These are phyloP conservation scores for Zygotorulaspora chibaensis DNA, from an alignment of 805 yeast species.

Conservation along the genomic window DNA sequence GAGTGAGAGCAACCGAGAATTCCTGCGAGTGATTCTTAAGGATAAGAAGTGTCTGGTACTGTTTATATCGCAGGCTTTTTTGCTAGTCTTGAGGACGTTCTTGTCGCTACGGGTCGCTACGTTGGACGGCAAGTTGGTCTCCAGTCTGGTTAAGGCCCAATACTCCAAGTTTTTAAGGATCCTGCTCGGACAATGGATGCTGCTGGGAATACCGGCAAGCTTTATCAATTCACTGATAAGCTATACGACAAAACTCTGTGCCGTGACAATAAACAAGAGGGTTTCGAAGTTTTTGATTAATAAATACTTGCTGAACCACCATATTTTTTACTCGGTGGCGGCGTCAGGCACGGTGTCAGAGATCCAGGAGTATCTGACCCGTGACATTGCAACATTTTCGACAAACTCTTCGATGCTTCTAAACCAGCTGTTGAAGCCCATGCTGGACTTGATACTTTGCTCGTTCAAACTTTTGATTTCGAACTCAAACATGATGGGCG, in stretches of 20 bases:
- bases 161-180: slow-evolving; percentile 61
- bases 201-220: slow-evolving; percentile 82
- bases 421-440: slow-evolving; percentile 78
- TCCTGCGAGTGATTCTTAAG: slow-evolving; percentile 23
- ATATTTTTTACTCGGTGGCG: slow-evolving; percentile 30
- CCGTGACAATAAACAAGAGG: slow-evolving; percentile 56
- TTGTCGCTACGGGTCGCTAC: slow-evolving; percentile 79
- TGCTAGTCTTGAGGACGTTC: slow-evolving; percentile 64
- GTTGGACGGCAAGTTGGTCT: slow-evolving; percentile 80
- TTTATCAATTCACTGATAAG: slow-evolving; percentile 66
- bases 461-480: slow-evolving; percentile 66
- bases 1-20: slow-evolving; percentile 18
- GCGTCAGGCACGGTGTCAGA: slow-evolving; percentile 13
- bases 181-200: slow-evolving; percentile 67
- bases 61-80: slow-evolving; percentile 49
- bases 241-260: slow-evolving; percentile 54
- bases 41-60: slow-evolving; percentile 31
- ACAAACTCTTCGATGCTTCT: slow-evolving; percentile 69
- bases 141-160: slow-evolving; percentile 68
- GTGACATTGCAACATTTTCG: slow-evolving; percentile 73
- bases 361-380: slow-evolving; percentile 46
- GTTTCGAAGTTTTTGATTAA: slow-evolving; percentile 62
- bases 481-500: slow-evolving; percentile 48
- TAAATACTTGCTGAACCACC: slow-evolving; percentile 61
- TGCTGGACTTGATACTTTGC: slow-evolving; percentile 72